Conservation (phyloP, 441 rosid genomes). For the Gossypium laxum region DNA sequence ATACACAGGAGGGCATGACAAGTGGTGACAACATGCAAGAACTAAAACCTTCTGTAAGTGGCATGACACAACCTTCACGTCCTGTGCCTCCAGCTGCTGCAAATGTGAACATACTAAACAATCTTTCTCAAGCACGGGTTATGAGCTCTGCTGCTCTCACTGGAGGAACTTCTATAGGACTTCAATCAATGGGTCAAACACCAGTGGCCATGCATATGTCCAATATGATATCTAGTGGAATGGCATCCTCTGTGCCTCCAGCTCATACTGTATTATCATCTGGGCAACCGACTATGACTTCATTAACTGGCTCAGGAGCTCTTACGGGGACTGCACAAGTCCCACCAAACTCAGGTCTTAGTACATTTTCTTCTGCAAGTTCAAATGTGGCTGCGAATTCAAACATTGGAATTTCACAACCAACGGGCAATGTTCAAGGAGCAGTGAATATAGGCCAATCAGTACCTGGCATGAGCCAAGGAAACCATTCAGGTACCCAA, state of each 20-base stretch:
- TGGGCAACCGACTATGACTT: constrained; percentile 54
- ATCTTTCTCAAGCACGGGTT: constrained; percentile 80
- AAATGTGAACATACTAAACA: constrained; percentile 78
- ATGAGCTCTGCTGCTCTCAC: constrained; percentile 77
- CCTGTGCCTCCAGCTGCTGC: constrained; percentile 56
- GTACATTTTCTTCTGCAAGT: constrained; percentile 54
- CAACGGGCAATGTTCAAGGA: constrained; percentile 46
- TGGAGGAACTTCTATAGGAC: constrained; percentile 80
- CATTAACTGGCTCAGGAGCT: constrained; percentile 60
- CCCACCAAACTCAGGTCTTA: constrained; percentile 47
- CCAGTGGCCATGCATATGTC: constrained; percentile 92
- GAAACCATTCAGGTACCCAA: constrained; percentile 66
- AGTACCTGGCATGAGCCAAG: constrained; percentile 65
- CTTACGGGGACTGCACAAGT: constrained; percentile 54
- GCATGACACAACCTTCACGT: constrained; percentile 61
- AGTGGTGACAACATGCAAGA: constrained; percentile 54
- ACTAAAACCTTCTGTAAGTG: constrained; percentile 66
- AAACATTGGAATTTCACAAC: constrained; percentile 64
- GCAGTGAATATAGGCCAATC: constrained; percentile 41
- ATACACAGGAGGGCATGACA: constrained; percentile 62
- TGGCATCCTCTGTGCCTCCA: constrained; percentile 68
- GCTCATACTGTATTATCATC: constrained; percentile 65
- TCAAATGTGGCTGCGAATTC: constrained; percentile 53
- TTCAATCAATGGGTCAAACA: constrained; percentile 64
- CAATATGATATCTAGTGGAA: constrained; percentile 90